Conservation (phyloP, 2,329 filamentous ascomycete genomes). For the Ceratocystis huliohia region DNA sequence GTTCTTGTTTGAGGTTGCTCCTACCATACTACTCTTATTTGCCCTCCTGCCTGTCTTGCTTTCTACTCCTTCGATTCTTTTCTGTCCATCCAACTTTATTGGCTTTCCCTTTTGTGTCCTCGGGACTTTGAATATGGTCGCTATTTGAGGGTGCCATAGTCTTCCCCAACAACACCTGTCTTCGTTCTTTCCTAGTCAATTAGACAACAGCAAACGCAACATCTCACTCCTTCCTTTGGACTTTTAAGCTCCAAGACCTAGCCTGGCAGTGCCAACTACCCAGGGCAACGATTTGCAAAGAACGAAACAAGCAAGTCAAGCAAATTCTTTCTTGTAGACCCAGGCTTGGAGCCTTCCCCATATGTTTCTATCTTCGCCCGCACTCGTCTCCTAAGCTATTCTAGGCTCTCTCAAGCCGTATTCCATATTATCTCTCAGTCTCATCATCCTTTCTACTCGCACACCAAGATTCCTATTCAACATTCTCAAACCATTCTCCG, state of each 20-base stretch:
- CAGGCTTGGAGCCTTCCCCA: background rate
- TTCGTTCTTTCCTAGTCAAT: background rate
- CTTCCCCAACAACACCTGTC: background rate
- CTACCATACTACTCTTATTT: constrained; percentile 1
- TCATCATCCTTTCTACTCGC: background rate
- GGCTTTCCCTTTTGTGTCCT: background rate
- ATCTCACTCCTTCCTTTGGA: background rate
- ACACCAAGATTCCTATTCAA: background rate
- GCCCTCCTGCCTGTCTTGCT: background rate
- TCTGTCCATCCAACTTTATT: background rate
- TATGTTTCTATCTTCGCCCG: background rate
- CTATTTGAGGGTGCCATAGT: background rate
- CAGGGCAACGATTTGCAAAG: too few relatives aligned
- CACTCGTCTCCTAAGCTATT: background rate
- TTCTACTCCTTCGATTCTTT: background rate
- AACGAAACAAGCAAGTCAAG: too few relatives aligned
- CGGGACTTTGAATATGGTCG: background rate
- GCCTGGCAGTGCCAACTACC: too few relatives aligned
- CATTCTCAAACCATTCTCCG: background rate
- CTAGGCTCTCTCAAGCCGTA: background rate
- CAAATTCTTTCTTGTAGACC: background rate
- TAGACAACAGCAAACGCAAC: background rate
- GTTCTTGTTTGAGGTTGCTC: constrained; percentile 2
- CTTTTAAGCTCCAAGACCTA: background rate
- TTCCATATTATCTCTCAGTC: background rate